phyloP scores from a whole-genome alignment of 257 asterid genomes.

The Nicotiana undulata region DNA sequence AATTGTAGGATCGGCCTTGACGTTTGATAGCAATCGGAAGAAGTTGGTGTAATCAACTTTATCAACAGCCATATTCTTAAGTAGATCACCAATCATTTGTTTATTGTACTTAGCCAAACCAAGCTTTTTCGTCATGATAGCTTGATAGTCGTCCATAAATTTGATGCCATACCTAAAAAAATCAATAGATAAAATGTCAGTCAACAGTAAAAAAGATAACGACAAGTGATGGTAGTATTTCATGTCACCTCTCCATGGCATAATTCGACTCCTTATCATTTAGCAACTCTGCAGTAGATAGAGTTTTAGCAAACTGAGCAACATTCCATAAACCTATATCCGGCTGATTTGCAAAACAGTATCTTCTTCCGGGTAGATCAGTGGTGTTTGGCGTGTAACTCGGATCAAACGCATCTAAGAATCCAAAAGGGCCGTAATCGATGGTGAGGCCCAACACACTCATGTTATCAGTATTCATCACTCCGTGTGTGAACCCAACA shows the following conservation, averaged over 20 bases:
- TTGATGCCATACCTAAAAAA: conserved; percentile 69
- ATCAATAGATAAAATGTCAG: neutral
- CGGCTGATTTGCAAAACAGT: conserved; percentile 96
- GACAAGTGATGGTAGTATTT: neutral
- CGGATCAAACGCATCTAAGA: conserved; percentile 97
- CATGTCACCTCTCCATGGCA: conserved; percentile 78
- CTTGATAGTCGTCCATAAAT: conserved; percentile 93
- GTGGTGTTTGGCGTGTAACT: conserved; percentile 98
- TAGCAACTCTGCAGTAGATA: conserved; percentile 68
- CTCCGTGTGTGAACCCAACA: conserved; percentile 98
- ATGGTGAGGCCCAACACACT: conserved; percentile 90
- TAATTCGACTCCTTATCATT: conserved; percentile 72
- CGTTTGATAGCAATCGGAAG: conserved; percentile 82
- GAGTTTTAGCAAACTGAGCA: conserved; percentile 68
- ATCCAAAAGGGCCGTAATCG: conserved; percentile 98
- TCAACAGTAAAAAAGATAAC: neutral
- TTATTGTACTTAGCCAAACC: conserved; percentile 87
- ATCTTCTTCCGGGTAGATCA: conserved; percentile 97
- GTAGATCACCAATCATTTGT: conserved; percentile 80
- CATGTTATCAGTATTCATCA: conserved; percentile 97
- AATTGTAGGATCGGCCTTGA: conserved; percentile 61
- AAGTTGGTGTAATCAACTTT: conserved; percentile 98
- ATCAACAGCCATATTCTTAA: conserved; percentile 92
- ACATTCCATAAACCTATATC: conserved; percentile 96
- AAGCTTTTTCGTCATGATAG: conserved; percentile 85